These are phyloP conservation scores for Ceratocystis cacaofunesta DNA, from an alignment of 2,329 filamentous ascomycete genomes.

Conservation along the genomic window DNA sequence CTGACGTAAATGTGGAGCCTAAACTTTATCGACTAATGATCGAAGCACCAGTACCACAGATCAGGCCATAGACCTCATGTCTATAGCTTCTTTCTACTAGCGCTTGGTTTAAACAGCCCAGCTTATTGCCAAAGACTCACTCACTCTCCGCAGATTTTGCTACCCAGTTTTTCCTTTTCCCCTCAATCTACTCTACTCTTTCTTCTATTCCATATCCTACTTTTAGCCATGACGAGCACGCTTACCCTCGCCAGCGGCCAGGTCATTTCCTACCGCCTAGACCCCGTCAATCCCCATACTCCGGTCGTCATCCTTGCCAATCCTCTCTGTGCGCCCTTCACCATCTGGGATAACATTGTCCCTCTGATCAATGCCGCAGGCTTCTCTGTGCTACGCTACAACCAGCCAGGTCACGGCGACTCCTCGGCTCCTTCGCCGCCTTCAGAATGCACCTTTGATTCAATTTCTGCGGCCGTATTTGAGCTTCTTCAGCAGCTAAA, in stretches of 20 bases:
- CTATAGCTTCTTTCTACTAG: neutral
- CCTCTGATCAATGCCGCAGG: constrained; percentile 24
- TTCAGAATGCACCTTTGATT: constrained; percentile 26
- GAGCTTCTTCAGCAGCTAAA: constrained; percentile 24
- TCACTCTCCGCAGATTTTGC: too few species aligned
- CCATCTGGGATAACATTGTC: constrained; percentile 29
- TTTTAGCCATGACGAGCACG: constrained; percentile 14
- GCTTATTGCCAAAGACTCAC: too few species aligned
- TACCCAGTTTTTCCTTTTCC: neutral
- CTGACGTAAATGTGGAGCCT: constrained; percentile 2
- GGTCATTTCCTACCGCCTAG: constrained; percentile 23
- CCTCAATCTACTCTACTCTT: neutral
- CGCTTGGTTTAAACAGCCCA: neutral
- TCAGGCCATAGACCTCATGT: neutral
- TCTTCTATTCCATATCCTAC: neutral
- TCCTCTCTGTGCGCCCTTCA: constrained; percentile 26
- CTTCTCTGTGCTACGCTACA: constrained; percentile 30
- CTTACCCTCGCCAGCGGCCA: constrained; percentile 22
- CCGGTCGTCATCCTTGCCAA: constrained; percentile 28
- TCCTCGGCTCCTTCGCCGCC: constrained; percentile 26
- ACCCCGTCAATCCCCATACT: constrained; percentile 19
- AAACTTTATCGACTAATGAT: neutral
- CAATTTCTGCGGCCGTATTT: constrained; percentile 27
- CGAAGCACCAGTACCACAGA: neutral
- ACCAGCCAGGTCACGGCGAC: constrained; percentile 30